Evolutionary conservation across 495 filamentous ascomycete species (phyloP), one percentile per base, ranked within the genome.

Genomic region (Rusavskia elegans): DNA sequence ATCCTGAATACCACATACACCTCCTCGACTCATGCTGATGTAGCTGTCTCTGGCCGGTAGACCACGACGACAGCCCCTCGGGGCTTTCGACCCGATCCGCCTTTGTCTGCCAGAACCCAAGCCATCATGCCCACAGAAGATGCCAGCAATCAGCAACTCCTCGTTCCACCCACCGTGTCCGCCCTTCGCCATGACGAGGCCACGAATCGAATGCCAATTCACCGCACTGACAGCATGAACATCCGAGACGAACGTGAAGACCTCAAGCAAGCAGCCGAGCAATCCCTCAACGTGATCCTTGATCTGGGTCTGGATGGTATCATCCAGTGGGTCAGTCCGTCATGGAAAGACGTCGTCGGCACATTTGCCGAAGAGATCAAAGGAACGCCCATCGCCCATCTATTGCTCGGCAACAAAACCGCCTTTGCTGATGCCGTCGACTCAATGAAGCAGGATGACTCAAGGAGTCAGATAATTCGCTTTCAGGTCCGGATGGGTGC

Each of bases 261-360:
- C 62, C 75, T 98, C 60, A 89, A 87, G 60, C 83, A 93, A 69
- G 93, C 89, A 20, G 92, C 92, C 21, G 92, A 98, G 66, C 87
- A 97, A 70, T 95, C 87, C 10, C 71, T 92, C 62, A 97, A 95
- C 68, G 84, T 95, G 50, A 96, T 98, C 57, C 69, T 97, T 62
- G 89, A 98, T 65, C 76, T 98, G 49, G 85, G 83, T 58, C 73
- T 97, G 45, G 85, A 94, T 59, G 87, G 87, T 45, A 82, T 77
- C 38, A 83, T 98, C 58, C 80, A 85, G 62, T 97, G 93, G 87
- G 89, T 92, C 53, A 97, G 90, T 66, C 85, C 88, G 9, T 94
- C 89, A n/a, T 98, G 92, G 92, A 78, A 78, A 52, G 87, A 95
- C 60, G 85, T 98, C 42, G 82, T 97, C 45, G 92, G 92, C 46